Evolutionary conservation across 2,329 filamentous ascomycete genomes (phyloP), one percentile per base, ranked within the genome.

Genomic region (Westerdykella sp.): DNA sequence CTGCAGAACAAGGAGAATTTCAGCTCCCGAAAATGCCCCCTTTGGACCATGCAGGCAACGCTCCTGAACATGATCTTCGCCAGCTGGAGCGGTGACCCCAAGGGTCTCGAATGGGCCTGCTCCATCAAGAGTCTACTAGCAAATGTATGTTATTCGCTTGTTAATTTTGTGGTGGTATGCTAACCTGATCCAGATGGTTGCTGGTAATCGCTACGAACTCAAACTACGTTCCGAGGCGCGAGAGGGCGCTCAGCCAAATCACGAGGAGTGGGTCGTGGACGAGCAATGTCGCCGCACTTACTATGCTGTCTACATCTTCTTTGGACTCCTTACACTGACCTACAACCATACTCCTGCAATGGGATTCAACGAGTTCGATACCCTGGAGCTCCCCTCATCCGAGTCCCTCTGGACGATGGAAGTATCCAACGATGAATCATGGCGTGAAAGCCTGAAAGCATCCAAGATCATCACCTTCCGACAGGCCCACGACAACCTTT

Each of bases 251-350:
- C 77, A 79, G 48, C 88, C 91, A 1, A 87, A 79, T 32, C 87
- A 90, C 44, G 79, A 84, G 13, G 88, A 97, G 63, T 98, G 93
- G 93, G 83, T 97, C 36, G 89, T 95, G 59, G 93, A 98, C 61
- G 93, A 98, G 69, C 89, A 91, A 40, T 96, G 93, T 67, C 83
- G 91, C 46, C 87, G 93, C 48, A 97, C 93, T 1, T 98, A 97
- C 72, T 98, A 95, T 60, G 91, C 93, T 1, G 93, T 97, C 47
- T 98, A 97, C 73, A 95, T 97, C 68, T 97, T 97, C 79, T 97
- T 97, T 62, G 93, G 93, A 43, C 78, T 97, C 59, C 72, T 97
- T 56, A 97, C 93, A 1, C 69, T 98, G 68, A 94, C 91, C 0
- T 98, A 94, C 77, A 97, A 97, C 66, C 93, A 97, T 70, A 97